Evolutionary conservation across 2,329 filamentous ascomycete genomes (phyloP), one percentile per base, ranked within the genome.

Genomic region (Pseudogymnoascus sp.): DNA sequence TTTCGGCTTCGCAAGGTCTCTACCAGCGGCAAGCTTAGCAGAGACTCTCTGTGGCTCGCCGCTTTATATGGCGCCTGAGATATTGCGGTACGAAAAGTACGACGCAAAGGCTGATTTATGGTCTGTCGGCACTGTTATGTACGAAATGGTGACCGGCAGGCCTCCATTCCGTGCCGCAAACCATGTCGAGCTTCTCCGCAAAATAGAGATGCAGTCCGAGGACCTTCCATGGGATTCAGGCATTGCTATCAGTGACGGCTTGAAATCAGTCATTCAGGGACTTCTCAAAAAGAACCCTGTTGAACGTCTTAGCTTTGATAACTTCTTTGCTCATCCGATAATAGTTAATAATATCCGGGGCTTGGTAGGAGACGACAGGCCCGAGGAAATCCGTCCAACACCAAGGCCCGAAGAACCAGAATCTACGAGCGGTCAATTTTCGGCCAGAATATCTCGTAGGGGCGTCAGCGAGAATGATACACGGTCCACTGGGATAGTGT

Each of bases 51-150:
- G 95, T 75, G 95, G 95, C 16, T 97, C 95, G 11, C 95, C 95
- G 8, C 80, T 99, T 25, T 99, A 99, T 78, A 99, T 99, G 95
- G 95, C 95, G 0, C 95, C 95, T 3, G 95, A 99, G 77, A 99
- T 99, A 67, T 80, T 99, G 66, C 88, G 93, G 65, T 99, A 97
- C 71, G 93, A 99, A 75, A 93, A 93, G 72, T 99, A 99, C 75
- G 93, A 96, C 77, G 91, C 93, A 67, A 96, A 96, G 76, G 93
- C 93, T 56, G 95, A 99, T 77, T 79, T 99, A 36, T 99, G 95
- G 95, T 99, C 95, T 21, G 91, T 97, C 36, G 95, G 95, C 60
- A 96, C 95, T 16, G 95, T 99, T 7, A 79, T 96, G 23, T 96
- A 91, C 73, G 95, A 99, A 77, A 96, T 99, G 93, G 86, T 95